Evolutionary conservation across 2,329 filamentous ascomycete genomes (phyloP), one percentile per base, ranked within the genome.

Genomic region (Graphiopsis chlorocephala): DNA sequence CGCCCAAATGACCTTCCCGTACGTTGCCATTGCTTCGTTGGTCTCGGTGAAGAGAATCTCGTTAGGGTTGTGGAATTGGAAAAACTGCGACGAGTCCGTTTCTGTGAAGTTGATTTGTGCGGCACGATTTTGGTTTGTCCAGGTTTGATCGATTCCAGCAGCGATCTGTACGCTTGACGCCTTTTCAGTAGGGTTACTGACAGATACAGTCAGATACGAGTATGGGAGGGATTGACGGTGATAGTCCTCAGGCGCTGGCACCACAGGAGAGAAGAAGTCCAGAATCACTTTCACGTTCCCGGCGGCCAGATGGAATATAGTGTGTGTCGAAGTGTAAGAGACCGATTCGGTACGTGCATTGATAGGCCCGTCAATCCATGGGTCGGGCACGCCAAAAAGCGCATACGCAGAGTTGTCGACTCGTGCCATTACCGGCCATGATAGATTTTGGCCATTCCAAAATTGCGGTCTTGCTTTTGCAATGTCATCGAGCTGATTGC

Each of bases 231-330:
- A 76, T 63, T 78, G 75, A 14, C 73, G 67, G 15, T 71, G 61
- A 64, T 75, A 77, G 61, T 77, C 71, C n/a, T 67, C 66, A 0
- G 71, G 69, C 3, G 71, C 71, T 10, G 71, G 71, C 35, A 69
- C 64, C 3, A 78, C 73, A 1, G 76, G 76, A 2, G 73, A 76
- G 66, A 77, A 76, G 67, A 77, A 78, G 65, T 76, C 75, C 45
- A 78, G 68, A 0, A 66, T 70, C 47, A 77, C 70, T 1, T 65
- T 68, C 4, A 70, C 69, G 15, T 62, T 28, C 8, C 70, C 73
- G 5, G 73, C 74, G 52, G 63, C 64, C 7, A 76, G 53, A 15
- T 66, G 66, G 58, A 77, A 71, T 15, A 72, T 66, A 1, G 74
- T 76, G 58, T 75, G 71, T 2, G 76, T 72, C 4, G 75, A 71